phyloP scores from a whole-genome alignment of 805 yeast species.

The Yarrowia alimentaria region DNA sequence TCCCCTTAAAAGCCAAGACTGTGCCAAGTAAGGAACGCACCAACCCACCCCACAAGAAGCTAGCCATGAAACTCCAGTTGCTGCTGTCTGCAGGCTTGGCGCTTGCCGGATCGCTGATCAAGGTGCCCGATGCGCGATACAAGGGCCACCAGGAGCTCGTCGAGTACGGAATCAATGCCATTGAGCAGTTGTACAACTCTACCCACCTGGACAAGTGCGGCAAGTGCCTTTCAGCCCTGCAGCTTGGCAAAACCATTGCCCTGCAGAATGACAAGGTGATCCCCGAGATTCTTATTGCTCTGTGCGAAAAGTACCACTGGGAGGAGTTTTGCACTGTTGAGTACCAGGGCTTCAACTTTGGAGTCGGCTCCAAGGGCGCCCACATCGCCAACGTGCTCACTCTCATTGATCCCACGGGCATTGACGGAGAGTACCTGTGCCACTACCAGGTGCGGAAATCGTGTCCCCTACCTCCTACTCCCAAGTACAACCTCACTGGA shows the following conservation, averaged over 20 bases:
- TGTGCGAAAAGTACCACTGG: conserved; percentile 22
- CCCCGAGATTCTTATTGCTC: conserved; percentile 12
- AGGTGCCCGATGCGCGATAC: conserved; percentile 8
- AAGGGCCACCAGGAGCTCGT: conserved; percentile 7
- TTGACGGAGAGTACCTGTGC: conserved; percentile 56
- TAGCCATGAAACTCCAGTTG: conserved; percentile 6
- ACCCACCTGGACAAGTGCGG: conserved; percentile 11
- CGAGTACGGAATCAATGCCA: conserved; percentile 17
- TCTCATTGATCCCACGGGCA: conserved; percentile 51
- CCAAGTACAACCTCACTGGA: conserved; percentile 16
- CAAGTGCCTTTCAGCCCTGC: conserved; percentile 12
- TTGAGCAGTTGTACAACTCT: conserved; percentile 16
- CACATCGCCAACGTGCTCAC: conserved; percentile 51
- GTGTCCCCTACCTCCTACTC: conserved; percentile 15
- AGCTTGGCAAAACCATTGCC: conserved; percentile 13
- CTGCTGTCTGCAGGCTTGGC: conserved; percentile 7
- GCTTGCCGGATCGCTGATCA: conserved; percentile 9
- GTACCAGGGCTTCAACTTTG: conserved; percentile 21
- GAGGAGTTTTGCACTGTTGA: conserved; percentile 14
- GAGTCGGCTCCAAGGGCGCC: conserved; percentile 13
- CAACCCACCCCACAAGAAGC: no score
- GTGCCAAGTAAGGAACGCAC: no score
- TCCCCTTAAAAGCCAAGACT: no score
- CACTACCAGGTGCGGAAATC: conserved; percentile 42
- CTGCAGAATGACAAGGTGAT: conserved; percentile 19